A percentile compares a stretch with the other conserved stretches of the same genome.
These are phyloP conservation scores for Globisporangium spiculum DNA, from an alignment of 352 stramenopile genomes.

Conservation along the genomic window DNA sequence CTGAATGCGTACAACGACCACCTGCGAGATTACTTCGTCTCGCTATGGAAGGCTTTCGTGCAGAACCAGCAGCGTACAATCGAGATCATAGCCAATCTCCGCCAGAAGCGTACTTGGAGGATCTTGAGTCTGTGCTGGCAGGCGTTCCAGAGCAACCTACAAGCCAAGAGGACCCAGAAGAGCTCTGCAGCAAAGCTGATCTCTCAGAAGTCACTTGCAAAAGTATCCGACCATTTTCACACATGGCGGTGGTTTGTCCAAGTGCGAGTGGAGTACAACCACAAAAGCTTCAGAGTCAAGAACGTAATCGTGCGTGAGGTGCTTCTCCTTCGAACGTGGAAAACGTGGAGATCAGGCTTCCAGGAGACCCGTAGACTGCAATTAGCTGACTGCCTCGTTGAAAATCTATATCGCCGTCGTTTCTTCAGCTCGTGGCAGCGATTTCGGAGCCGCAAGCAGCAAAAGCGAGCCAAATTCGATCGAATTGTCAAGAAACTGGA, in stretches of 20 bases:
- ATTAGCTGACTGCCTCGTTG: neutral
- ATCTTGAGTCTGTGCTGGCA: slow-evolving; percentile 3
- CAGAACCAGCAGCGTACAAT: neutral
- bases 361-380: neutral
- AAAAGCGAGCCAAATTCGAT: neutral
- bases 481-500: slow-evolving; percentile 15
- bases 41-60: neutral
- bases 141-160: neutral
- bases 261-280: neutral
- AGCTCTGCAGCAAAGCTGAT: neutral
- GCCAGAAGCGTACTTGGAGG: neutral
- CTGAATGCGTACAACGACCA: neutral
- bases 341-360: slow-evolving; percentile 4
- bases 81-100: neutral
- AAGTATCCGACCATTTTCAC: neutral
- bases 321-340: neutral
- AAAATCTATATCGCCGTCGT: neutral
- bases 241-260: neutral
- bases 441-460: slow-evolving; percentile 4
- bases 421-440: slow-evolving; percentile 23
- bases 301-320: neutral
- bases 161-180: neutral
- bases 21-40: neutral
- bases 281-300: neutral
- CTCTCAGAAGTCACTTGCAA: neutral